Evolutionary conservation across 2,329 filamentous ascomycete species (phyloP).

Genomic region (Hypoxylon sp.): DNA sequence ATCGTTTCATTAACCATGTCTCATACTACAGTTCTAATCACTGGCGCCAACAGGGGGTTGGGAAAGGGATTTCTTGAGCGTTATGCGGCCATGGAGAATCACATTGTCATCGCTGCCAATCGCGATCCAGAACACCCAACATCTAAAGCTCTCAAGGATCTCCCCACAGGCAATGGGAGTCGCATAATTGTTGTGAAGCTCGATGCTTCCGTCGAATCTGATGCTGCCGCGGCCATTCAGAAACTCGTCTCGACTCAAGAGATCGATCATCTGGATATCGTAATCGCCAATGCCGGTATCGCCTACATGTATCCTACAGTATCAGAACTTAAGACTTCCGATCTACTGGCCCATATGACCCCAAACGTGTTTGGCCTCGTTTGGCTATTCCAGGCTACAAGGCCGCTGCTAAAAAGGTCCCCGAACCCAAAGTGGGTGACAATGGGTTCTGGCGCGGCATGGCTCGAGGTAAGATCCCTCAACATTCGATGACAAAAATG

Average conservation of each 20-base stretch:
- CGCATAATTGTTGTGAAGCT: conserved; percentile 60
- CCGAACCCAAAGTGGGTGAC: conserved; percentile 57
- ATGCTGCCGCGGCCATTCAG: conserved; percentile 55
- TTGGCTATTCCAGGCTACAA: conserved; percentile 61
- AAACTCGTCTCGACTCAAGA: conserved; percentile 52
- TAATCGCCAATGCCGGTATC: conserved; percentile 68
- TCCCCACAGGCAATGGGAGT: conserved; percentile 57
- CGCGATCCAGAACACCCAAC: conserved; percentile 52
- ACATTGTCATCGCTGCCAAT: conserved; percentile 63
- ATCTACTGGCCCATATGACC: conserved; percentile 58
- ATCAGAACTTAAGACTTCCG: conserved; percentile 54
- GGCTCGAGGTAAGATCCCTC: conserved; percentile 13
- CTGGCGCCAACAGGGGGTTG: conserved; percentile 58
- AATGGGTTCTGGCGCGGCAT: conserved; percentile 55
- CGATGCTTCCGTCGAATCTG: conserved; percentile 56
- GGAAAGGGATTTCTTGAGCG: conserved; percentile 55
- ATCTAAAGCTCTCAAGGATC: conserved; percentile 51
- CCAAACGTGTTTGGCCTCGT: conserved; percentile 62
- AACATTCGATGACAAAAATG: not conserved
- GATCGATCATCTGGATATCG: conserved; percentile 63
- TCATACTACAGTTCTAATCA: conserved; percentile 54
- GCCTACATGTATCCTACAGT: conserved; percentile 53
- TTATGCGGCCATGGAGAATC: conserved; percentile 68
- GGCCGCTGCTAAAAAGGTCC: conserved; percentile 56
- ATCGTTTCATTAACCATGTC: conserved; percentile 43